These are phyloP conservation scores for Rhipidocladum racemiflorum DNA, from an alignment of 176 grass and related monocot genomes.

Conservation along the genomic window DNA sequence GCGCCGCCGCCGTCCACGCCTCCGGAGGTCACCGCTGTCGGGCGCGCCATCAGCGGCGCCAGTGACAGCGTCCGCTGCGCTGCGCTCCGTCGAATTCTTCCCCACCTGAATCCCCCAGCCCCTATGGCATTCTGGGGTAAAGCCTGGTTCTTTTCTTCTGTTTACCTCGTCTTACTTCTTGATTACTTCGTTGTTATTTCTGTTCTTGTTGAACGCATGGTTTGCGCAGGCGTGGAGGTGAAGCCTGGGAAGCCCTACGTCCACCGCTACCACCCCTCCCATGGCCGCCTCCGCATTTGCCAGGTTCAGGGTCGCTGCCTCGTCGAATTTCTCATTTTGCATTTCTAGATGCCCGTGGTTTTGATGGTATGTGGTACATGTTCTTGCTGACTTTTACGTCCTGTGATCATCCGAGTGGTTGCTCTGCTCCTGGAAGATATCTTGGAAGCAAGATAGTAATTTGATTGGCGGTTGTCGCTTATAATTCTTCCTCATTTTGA, in stretches of 20 bases:
- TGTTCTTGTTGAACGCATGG: neutral
- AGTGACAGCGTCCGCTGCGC: neutral
- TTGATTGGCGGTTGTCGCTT: neutral
- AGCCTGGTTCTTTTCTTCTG: neutral
- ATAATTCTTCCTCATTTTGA: neutral
- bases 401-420: neutral
- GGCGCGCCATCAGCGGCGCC: neutral
- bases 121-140: conserved; percentile 79
- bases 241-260: conserved; percentile 78
- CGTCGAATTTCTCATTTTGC: neutral
- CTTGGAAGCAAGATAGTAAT: neutral
- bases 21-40: neutral
- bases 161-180: neutral
- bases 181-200: neutral
- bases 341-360: neutral
- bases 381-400: neutral
- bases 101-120: neutral
- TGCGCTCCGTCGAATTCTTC: neutral
- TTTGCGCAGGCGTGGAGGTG: conserved; percentile 72
- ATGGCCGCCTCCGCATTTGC: conserved; percentile 74
- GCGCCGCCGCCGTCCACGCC: neutral
- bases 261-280: conserved; percentile 54
- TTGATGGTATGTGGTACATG: neutral
- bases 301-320: conserved; percentile 43
- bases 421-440: neutral